Base-by-base conservation (phyloP, 495 filamentous ascomycete species). In the Aspergillus nidulans region DNA sequence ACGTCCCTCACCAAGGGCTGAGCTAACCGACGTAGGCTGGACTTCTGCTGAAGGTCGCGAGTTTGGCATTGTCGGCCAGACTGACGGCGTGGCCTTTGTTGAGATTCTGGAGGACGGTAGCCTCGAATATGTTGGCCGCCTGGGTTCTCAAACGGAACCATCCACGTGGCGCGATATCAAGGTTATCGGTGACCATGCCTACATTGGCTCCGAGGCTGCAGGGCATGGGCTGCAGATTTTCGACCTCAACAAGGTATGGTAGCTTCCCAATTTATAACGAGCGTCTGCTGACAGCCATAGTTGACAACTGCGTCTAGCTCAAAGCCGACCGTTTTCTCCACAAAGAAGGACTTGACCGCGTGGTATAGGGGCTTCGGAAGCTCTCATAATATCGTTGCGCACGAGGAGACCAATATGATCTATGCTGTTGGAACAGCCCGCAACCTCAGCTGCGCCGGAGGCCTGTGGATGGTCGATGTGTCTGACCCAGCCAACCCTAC, bases 391-490 rank as follows among this genome's bases (percentile, higher is more conserved):
- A 55, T 62, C 18, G 59, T 58, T 15, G 59, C 51, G 2, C 59
- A 62, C 41, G 55, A 55, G 25, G 59, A 62, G 34, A 54, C 55
- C 9, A 55, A 62, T 42, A 55, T 54, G 46, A 62, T 62, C 46
- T 62, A 55, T 39, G 59, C 59, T 15, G 55, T 62, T 16, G 59
- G 59, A 21, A 62, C 55, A 6, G 20, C 19, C 3, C 36, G 59
- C 9, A 48, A 48, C n/a, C 55, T 57, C 26, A 36, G 23, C 25
- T 62, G 59, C 36, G 50, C 55, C 0, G 59, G 59, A 6, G 59
- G 59, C 9, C 42, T 62, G 32, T 62, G 59, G 59, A 62, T 62
- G 46, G 51, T 62, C n/a, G 59, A 62, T 38, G 59, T 62, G 1
- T 57, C 59, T 19, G 55, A 62, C 40, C 59, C 55, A 4, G 46